phyloP scores from a whole-genome alignment of 257 asterid species.

The Linderniella brevidens region DNA sequence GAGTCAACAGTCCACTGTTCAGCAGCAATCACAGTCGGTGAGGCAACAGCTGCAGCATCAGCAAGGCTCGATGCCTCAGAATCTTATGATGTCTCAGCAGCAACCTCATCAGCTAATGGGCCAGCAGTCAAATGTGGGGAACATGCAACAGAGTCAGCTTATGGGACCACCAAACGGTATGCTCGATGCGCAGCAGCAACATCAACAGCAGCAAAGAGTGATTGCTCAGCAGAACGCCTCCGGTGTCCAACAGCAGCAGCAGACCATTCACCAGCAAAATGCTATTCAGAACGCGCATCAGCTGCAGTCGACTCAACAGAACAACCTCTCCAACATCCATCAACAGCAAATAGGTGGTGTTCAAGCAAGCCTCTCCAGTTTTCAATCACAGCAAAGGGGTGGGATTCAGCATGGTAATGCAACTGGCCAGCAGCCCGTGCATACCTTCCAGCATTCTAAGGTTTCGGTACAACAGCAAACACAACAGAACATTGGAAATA shows the following conservation, averaged over 20 bases:
- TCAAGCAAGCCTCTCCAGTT: constrained; percentile 57
- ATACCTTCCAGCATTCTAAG: constrained; percentile 63
- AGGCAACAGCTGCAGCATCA: constrained; percentile 74
- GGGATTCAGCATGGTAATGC: constrained; percentile 63
- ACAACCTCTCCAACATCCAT: constrained; percentile 52
- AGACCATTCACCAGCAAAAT: constrained; percentile 50
- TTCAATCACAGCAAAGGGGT: constrained; percentile 67
- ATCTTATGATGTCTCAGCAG: constrained; percentile 30
- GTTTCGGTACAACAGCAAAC: constrained; percentile 66
- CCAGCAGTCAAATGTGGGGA: constrained; percentile 47
- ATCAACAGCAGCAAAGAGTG: constrained; percentile 59
- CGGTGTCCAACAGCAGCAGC: constrained; percentile 45
- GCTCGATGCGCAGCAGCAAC: constrained; percentile 55
- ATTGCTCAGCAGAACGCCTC: constrained; percentile 57
- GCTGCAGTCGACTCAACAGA: constrained; percentile 61
- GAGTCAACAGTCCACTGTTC: constrained; percentile 66
- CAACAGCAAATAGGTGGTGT: constrained; percentile 61
- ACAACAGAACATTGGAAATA: constrained; percentile 40
- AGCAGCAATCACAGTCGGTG: constrained; percentile 69
- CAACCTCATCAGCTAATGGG: constrained; percentile 53
- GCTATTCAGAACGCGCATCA: constrained; percentile 63
- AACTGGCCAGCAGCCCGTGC: constrained; percentile 53
- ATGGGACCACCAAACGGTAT: constrained; percentile 52
- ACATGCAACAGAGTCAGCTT: constrained; percentile 67
- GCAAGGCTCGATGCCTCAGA: constrained; percentile 43